Evolutionary conservation across 1,284 basidiomycete species (phyloP).

Genomic region (Phenoliferia sp.): DNA sequence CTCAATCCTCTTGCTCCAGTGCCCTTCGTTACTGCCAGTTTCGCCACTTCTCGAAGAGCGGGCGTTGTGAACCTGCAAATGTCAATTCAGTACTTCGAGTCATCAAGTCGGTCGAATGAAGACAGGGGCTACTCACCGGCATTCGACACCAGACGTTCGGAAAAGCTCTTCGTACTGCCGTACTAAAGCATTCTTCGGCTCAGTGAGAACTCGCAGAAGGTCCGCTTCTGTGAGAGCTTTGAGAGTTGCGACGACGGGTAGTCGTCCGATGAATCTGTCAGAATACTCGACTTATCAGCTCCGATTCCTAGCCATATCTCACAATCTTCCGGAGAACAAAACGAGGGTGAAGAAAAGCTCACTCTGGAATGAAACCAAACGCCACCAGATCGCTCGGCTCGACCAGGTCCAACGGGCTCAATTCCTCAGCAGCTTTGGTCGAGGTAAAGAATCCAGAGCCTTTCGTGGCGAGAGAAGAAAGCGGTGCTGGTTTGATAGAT

Average conservation of each 20-base stretch:
- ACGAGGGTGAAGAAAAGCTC: constrained; percentile 7
- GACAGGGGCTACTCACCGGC: constrained; percentile 19
- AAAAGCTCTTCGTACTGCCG: constrained; percentile 84
- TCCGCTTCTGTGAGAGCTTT: constrained; percentile 66
- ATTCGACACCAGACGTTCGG: constrained; percentile 34
- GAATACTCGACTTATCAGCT: not conserved
- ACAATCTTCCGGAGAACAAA: not conserved
- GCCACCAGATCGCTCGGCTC: constrained; percentile 73
- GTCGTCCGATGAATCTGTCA: constrained; percentile 69
- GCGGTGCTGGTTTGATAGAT: constrained; percentile 36
- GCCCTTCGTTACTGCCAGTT: constrained; percentile 67
- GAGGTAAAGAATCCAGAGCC: not conserved
- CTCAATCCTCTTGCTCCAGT: constrained; percentile 85
- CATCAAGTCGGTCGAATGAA: constrained; percentile 2
- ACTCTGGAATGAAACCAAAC: constrained; percentile 90
- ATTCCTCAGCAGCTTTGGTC: constrained; percentile 4
- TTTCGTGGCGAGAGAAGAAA: not conserved
- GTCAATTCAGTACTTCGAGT: not conserved
- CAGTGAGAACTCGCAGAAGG: constrained; percentile 80
- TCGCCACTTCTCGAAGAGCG: constrained; percentile 60
- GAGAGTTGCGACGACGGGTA: constrained; percentile 81
- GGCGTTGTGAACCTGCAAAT: constrained; percentile 43
- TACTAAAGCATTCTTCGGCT: constrained; percentile 82
- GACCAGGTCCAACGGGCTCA: constrained; percentile 52
- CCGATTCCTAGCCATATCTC: not conserved